Conservation (phyloP, 495 filamentous ascomycete genomes). For the Poronia punctata region DNA sequence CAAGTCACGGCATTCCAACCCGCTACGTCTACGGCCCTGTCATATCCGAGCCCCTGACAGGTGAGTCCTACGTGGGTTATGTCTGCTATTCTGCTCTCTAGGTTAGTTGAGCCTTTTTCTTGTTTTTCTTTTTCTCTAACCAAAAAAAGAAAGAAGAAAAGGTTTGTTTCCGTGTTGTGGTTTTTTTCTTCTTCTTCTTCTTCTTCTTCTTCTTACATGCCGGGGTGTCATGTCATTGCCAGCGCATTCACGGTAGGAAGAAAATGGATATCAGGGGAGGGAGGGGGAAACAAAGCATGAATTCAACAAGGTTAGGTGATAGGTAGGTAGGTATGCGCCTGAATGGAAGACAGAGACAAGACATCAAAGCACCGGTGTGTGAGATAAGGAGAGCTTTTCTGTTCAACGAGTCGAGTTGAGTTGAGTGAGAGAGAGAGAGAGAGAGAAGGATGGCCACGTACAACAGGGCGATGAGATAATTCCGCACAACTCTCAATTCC, state of each 20-base stretch:
- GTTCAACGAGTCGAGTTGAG: background rate
- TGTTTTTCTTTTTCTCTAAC: background rate
- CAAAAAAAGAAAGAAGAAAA: background rate
- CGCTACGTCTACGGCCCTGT: constrained; percentile 43
- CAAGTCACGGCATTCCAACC: constrained; percentile 65
- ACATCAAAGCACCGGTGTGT: too few relatives aligned
- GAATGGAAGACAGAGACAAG: too few relatives aligned
- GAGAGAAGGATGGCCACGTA: constrained; percentile 8
- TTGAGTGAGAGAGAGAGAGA: background rate
- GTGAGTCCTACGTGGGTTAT: constrained; percentile 64
- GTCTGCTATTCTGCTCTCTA: constrained; percentile 45
- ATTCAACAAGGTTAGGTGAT: too few relatives aligned
- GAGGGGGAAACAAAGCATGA: too few relatives aligned
- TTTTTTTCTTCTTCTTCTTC: too few relatives aligned
- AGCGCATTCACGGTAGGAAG: too few relatives aligned
- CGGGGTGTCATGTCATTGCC: too few relatives aligned
- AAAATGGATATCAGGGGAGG: too few relatives aligned
- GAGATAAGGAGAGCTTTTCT: too few relatives aligned
- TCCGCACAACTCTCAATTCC: constrained; percentile 58
- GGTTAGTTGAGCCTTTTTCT: background rate
- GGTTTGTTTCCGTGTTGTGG: background rate
- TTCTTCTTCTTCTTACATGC: too few relatives aligned
- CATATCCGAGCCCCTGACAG: constrained; percentile 49
- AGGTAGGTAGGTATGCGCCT: too few relatives aligned
- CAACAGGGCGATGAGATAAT: constrained; percentile 58